These are phyloP conservation scores for Wallacemonas sp. DNA, from an alignment of 208 protist genomes.

Conservation along the genomic window DNA sequence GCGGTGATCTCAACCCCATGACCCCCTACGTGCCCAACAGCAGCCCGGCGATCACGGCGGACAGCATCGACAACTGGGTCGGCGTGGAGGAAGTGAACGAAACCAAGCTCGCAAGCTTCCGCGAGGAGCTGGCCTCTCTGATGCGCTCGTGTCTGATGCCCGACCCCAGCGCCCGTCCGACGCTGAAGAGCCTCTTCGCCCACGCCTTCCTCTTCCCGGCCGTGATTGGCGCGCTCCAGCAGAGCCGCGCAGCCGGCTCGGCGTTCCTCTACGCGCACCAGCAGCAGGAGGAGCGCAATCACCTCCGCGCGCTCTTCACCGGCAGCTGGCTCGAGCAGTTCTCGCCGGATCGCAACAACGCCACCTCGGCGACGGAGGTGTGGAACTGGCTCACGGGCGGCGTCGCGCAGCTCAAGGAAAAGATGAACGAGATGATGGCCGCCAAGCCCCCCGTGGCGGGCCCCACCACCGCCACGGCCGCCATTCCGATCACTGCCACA, in stretches of 20 bases:
- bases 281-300: background rate
- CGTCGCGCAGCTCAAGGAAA: constrained; percentile 11
- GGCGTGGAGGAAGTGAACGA: constrained; percentile 8
- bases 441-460: background rate
- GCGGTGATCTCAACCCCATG: constrained; percentile 13
- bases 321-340: constrained; percentile 15
- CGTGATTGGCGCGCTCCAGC: background rate
- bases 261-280: constrained; percentile 10
- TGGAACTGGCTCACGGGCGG: constrained; percentile 10
- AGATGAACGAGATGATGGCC: constrained; percentile 6
- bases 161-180: background rate
- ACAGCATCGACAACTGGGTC: constrained; percentile 7
- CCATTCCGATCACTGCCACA: background rate
- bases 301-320: constrained; percentile 11
- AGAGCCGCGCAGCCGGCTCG: constrained; percentile 1
- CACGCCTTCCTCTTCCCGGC: constrained; percentile 16
- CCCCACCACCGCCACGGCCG: background rate
- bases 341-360: background rate
- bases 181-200: constrained; percentile 1
- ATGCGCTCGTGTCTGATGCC: background rate
- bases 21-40: constrained; percentile 1
- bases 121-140: background rate
- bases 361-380: background rate
- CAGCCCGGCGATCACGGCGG: background rate
- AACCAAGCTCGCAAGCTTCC: background rate